Conservation (phyloP, 2,329 filamentous ascomycete species). For the Pyricularia grisea region DNA sequence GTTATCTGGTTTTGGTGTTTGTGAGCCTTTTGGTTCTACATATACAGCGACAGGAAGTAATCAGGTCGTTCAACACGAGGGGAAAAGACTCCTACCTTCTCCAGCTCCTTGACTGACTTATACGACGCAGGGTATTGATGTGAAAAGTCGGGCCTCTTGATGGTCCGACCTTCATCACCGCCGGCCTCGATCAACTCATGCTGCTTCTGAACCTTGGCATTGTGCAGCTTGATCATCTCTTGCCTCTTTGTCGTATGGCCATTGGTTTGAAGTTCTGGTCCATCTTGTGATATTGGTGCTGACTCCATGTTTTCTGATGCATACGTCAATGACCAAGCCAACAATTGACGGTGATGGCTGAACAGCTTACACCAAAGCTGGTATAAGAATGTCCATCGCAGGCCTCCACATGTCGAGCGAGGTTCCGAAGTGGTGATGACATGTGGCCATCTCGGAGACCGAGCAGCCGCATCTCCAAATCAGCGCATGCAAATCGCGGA, state of each 20-base stretch:
- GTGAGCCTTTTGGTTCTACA: not conserved
- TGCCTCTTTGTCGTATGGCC: not conserved
- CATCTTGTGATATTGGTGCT: not conserved
- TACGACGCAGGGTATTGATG: conserved; percentile 17
- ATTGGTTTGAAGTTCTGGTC: not conserved
- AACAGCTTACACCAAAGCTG: not conserved
- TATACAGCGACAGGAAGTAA: not conserved
- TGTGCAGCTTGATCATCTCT: conserved; percentile 1
- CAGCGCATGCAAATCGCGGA: not conserved
- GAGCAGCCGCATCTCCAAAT: conserved; percentile 1
- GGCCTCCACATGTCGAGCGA: not conserved
- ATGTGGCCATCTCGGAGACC: conserved; percentile 4
- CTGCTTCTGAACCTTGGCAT: not conserved
- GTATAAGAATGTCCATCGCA: not conserved
- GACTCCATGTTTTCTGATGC: not conserved
- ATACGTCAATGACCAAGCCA: not conserved
- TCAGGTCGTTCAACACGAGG: not conserved
- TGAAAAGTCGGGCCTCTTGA: conserved; percentile 17
- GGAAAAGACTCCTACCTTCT: conserved; percentile 12
- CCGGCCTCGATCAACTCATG: not conserved
- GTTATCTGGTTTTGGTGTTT: conserved; percentile 11
- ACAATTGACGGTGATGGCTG: not conserved
- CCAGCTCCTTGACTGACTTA: conserved; percentile 16
- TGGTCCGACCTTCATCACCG: conserved; percentile 8
- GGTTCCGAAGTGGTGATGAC: not conserved